phyloP scores from a whole-genome alignment of 257 asterid species.

The Jasminum sambac region DNA sequence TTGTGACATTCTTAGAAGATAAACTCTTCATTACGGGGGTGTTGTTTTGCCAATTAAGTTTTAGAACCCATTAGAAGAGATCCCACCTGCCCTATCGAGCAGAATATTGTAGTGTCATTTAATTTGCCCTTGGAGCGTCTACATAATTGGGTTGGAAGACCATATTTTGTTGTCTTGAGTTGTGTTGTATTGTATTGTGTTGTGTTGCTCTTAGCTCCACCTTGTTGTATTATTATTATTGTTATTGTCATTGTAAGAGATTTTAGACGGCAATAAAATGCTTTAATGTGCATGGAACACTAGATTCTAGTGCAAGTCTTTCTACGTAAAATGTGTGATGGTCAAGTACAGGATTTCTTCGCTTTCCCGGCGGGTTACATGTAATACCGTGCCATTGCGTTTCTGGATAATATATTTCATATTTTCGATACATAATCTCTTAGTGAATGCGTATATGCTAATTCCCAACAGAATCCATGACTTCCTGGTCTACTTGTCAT shows the following conservation, averaged over 20 bases:
- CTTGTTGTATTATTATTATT: constrained; percentile 39
- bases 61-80: constrained; percentile 24
- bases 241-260: constrained; percentile 34
- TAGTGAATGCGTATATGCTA: background rate
- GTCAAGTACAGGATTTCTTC: constrained; percentile 13
- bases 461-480: no score
- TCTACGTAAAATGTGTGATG: constrained; percentile 31
- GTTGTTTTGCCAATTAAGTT: background rate
- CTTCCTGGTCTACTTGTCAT: background rate
- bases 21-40: constrained; percentile 1
- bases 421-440: background rate
- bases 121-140: constrained; percentile 18
- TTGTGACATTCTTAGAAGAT: constrained; percentile 28
- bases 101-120: constrained; percentile 17
- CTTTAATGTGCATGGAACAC: constrained; percentile 40
- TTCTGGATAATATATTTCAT: no score
- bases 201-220: constrained; percentile 36
- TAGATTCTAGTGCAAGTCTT: constrained; percentile 29
- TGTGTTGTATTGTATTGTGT: constrained; percentile 30
- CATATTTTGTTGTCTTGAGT: constrained; percentile 22
- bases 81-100: constrained; percentile 20
- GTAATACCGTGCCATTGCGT: no score
- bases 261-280: constrained; percentile 44
- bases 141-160: constrained; percentile 16
- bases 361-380: constrained; percentile 30